A percentile compares a stretch with the other conserved stretches of the same genome.
phyloP scores from a whole-genome alignment of 202 grass and related monocot species.

The Schoenoplectus triqueter region DNA sequence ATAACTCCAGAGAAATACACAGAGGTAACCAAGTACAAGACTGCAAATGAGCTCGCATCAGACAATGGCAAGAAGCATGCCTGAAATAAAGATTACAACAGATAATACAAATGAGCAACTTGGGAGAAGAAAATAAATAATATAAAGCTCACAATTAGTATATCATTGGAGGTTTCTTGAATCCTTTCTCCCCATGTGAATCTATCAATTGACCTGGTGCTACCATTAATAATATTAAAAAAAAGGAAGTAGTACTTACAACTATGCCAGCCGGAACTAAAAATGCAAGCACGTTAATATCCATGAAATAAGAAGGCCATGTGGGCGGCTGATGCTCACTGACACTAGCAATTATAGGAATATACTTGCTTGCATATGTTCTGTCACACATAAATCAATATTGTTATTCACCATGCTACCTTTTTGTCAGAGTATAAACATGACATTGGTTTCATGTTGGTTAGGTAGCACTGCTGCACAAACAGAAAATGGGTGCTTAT shows the following conservation, averaged over 20 bases:
- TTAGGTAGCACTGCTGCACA: not conserved
- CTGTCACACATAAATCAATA: slow-evolving; percentile 52
- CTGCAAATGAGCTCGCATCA: slow-evolving; percentile 93
- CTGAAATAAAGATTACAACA: slow-evolving; percentile 47
- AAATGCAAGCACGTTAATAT: slow-evolving; percentile 97
- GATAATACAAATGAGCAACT: slow-evolving; percentile 2
- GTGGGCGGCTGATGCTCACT: slow-evolving; percentile 99
- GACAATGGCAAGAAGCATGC: slow-evolving; percentile 98
- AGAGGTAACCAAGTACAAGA: slow-evolving; percentile 94
- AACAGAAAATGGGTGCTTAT: not conserved
- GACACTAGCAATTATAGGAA: slow-evolving; percentile 99
- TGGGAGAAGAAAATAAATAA: slow-evolving; percentile 14
- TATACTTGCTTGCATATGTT: slow-evolving; percentile 99
- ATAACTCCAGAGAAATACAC: slow-evolving; percentile 99
- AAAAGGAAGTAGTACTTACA: slow-evolving; percentile 56
- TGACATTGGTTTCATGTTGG: not conserved
- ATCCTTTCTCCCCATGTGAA: slow-evolving; percentile 4
- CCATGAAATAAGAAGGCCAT: slow-evolving; percentile 99
- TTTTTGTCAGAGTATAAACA: not conserved
- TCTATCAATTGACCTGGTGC: not conserved
- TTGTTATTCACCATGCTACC: not conserved
- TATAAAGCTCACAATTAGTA: not conserved
- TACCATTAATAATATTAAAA: slow-evolving; percentile 5
- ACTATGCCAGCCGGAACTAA: slow-evolving; percentile 95
- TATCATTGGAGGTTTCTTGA: not conserved